Evolutionary conservation across 1,284 basidiomycete genomes (phyloP).

Genomic region (Schizophyllum amplum): DNA sequence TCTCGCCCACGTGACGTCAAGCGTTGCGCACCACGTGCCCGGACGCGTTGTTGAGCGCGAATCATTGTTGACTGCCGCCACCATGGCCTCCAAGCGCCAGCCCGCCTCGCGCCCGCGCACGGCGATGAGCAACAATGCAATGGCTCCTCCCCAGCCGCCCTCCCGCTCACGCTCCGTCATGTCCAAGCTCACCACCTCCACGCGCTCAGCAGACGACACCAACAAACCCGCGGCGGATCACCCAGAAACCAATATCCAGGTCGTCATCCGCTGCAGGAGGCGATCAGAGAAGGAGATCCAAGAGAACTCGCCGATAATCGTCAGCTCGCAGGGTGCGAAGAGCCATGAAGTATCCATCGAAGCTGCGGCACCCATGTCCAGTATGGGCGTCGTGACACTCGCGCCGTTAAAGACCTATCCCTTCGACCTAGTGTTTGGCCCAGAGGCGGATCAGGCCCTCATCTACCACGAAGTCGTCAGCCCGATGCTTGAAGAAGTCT

Average conservation of each 20-base stretch:
- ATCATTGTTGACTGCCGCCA: conserved; percentile 8
- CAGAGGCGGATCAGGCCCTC: conserved; percentile 94
- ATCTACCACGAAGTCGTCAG: conserved; percentile 92
- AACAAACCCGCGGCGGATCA: conserved; percentile 27
- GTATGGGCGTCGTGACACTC: conserved; percentile 56
- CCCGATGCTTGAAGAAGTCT: conserved; percentile 89
- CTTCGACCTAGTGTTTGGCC: conserved; percentile 92
- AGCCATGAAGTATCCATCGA: conserved; percentile 75
- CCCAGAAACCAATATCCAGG: conserved; percentile 74
- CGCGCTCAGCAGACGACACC: conserved; percentile 19
- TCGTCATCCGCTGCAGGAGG: conserved; percentile 83
- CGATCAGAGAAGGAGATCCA: conserved; percentile 77
- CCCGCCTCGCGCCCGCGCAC: conserved; percentile 31
- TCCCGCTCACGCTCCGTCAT: conserved; percentile 32
- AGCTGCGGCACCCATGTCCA: conserved; percentile 55
- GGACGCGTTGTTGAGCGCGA: no score
- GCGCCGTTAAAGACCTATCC: conserved; percentile 78
- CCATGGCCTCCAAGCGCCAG: conserved; percentile 47
- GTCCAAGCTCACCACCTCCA: conserved; percentile 20
- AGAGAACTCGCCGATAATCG: conserved; percentile 78
- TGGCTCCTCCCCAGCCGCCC: conserved; percentile 20
- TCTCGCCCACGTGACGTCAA: not conserved
- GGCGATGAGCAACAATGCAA: conserved; percentile 13
- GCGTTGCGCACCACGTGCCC: not conserved
- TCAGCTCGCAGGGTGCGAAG: conserved; percentile 65